Evolutionary conservation across 176 grass and related monocot species (phyloP).

Genomic region (Bromus sterilis): DNA sequence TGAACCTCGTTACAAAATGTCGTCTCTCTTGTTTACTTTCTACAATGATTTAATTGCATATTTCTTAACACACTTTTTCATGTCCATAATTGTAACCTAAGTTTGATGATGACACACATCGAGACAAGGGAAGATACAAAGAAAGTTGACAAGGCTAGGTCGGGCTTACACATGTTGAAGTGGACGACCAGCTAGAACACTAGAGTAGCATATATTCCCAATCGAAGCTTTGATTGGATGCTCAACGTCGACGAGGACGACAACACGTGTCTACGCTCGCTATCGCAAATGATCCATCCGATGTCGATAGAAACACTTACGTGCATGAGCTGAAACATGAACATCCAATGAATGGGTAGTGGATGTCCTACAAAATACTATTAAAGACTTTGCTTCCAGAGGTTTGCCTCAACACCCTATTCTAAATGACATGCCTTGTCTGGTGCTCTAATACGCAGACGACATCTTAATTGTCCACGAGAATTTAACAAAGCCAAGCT

Average conservation of each 20-base stretch:
- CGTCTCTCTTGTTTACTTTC: too few species aligned
- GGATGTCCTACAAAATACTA: too few species aligned
- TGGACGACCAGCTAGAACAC: not conserved
- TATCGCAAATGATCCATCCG: not conserved
- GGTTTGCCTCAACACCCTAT: too few species aligned
- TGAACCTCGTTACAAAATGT: too few species aligned
- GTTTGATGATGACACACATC: not conserved
- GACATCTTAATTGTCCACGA: too few species aligned
- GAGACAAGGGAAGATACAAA: not conserved
- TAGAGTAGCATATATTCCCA: conserved; percentile 21
- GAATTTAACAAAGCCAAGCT: too few species aligned
- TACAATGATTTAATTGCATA: not conserved
- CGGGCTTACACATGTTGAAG: conserved; percentile 11
- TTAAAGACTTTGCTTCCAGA: not conserved
- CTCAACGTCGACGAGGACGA: not conserved
- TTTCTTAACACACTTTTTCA: not conserved
- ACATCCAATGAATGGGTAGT: not conserved
- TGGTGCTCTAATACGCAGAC: too few species aligned
- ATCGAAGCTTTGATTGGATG: not conserved
- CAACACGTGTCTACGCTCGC: conserved; percentile 3
- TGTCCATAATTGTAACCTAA: too few species aligned
- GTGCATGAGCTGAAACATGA: not conserved
- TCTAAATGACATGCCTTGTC: too few species aligned
- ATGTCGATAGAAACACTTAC: not conserved
- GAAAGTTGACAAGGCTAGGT: conserved; percentile 5